These are phyloP conservation scores for Strobilomyces confusus DNA, from an alignment of 768 basidiomycete species.

Conservation along the genomic window DNA sequence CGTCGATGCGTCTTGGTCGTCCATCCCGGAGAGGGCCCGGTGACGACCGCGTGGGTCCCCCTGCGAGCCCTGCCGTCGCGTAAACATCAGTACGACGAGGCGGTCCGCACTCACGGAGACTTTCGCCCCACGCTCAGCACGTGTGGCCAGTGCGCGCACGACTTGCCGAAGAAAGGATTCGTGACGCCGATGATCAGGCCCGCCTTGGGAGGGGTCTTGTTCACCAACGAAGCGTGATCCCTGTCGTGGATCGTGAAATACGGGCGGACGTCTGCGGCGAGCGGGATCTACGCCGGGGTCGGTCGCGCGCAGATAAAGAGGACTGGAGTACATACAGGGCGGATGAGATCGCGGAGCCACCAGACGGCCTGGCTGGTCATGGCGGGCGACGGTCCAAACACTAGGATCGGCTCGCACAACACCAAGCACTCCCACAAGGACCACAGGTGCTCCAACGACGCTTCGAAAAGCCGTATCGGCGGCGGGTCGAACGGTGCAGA, in stretches of 20 bases:
- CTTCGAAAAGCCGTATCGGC: slow-evolving; percentile 59
- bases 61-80: slow-evolving; percentile 1
- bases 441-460: slow-evolving; percentile 65
- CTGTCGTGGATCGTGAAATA: slow-evolving; percentile 96
- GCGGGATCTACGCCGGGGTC: slow-evolving; percentile 58
- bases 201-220: slow-evolving; percentile 73
- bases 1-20: slow-evolving; percentile 46
- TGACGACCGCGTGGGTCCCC: slow-evolving; percentile 5
- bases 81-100: not conserved
- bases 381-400: slow-evolving; percentile 77
- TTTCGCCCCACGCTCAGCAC: slow-evolving; percentile 63
- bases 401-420: slow-evolving; percentile 83
- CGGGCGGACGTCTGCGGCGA: slow-evolving; percentile 82
- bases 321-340: slow-evolving; percentile 55
- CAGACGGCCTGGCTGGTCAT: slow-evolving; percentile 85
- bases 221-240: slow-evolving; percentile 74
- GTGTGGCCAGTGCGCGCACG: slow-evolving; percentile 85
- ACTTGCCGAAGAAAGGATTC: slow-evolving; percentile 80
- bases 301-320: not conserved
- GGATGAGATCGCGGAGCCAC: slow-evolving; percentile 86
- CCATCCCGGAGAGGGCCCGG: slow-evolving; percentile 70
- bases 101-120: slow-evolving; percentile 35
- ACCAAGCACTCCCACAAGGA: slow-evolving; percentile 93
- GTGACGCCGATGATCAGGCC: slow-evolving; percentile 82
- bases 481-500: slow-evolving; percentile 55